phyloP scores from a whole-genome alignment of 371 early-diverging fungal genomes.

The Actinomortierella wolfii region DNA sequence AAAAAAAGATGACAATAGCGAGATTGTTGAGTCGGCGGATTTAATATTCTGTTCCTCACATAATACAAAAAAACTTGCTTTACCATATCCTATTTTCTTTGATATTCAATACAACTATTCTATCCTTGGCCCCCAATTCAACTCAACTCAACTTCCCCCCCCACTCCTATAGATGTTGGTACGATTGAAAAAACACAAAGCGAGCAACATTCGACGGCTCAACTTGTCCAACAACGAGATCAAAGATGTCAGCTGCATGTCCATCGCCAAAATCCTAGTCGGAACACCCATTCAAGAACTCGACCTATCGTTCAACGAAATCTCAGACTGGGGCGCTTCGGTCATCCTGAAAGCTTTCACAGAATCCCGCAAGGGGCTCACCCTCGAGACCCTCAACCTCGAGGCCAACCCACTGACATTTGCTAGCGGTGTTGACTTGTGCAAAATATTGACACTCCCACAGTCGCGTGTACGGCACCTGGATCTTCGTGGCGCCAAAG shows the following conservation, averaged over 20 bases:
- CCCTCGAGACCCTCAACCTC: constrained; percentile 27
- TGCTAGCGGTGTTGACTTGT: constrained; percentile 38
- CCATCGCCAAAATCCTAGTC: constrained; percentile 37
- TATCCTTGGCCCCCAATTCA: too few species aligned
- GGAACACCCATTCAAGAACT: constrained; percentile 22
- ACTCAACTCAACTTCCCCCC: neutral
- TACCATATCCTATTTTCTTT: neutral
- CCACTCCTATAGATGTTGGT: constrained; percentile 28
- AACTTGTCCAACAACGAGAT: constrained; percentile 35
- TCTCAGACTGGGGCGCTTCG: constrained; percentile 46
- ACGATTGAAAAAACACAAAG: constrained; percentile 20
- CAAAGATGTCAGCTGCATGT: constrained; percentile 45
- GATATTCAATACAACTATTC: neutral
- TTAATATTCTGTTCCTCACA: neutral
- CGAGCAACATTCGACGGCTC: constrained; percentile 37
- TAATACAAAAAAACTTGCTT: neutral
- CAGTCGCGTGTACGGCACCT: constrained; percentile 24
- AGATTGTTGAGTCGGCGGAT: too few species aligned
- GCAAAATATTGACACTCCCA: constrained; percentile 36
- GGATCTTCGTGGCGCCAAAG: constrained; percentile 41
- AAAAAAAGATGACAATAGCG: too few species aligned
- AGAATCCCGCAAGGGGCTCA: constrained; percentile 20
- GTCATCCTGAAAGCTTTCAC: constrained; percentile 28
- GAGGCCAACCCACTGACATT: constrained; percentile 37
- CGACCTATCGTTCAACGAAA: constrained; percentile 35